phyloP scores from a whole-genome alignment of 306 rosid genomes.

The Quercus cerris region DNA sequence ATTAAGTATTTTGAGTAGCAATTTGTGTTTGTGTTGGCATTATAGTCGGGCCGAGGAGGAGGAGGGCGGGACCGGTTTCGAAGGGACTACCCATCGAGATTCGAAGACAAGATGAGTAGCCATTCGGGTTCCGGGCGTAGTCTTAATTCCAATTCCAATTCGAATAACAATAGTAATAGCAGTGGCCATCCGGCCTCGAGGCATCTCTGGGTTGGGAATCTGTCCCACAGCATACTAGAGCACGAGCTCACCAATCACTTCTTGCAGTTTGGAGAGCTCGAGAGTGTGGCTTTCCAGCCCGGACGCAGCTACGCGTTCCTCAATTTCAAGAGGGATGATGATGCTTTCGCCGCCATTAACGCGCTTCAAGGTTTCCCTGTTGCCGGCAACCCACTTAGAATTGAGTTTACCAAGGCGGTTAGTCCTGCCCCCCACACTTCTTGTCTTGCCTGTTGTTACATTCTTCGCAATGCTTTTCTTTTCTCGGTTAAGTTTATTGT shows the following conservation, averaged over 20 bases:
- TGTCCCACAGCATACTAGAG: conserved; percentile 57
- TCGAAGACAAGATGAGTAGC: conserved; percentile 19
- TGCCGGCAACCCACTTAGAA: conserved; percentile 80
- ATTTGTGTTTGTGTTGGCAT: neutral
- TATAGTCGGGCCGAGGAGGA: conserved; percentile 26
- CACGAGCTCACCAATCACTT: conserved; percentile 67
- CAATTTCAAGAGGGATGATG: conserved; percentile 70
- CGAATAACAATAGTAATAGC: neutral
- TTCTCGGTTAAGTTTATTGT: neutral
- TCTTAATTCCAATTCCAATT: neutral
- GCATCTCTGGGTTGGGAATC: conserved; percentile 90
- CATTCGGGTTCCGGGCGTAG: conserved; percentile 13
- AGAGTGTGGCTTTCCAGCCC: conserved; percentile 77
- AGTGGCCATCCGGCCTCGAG: conserved; percentile 63
- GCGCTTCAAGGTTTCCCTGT: conserved; percentile 67
- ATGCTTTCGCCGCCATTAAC: conserved; percentile 76
- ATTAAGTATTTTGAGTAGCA: too few relatives aligned
- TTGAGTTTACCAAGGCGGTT: conserved; percentile 99
- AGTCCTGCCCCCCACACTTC: conserved; percentile 65
- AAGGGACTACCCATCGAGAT: conserved; percentile 29
- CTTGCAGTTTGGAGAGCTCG: conserved; percentile 66
- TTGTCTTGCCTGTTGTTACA: conserved; percentile 43
- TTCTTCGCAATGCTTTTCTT: conserved; percentile 33
- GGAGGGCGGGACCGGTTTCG: conserved; percentile 39
- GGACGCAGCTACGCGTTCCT: conserved; percentile 86